Percentiles rank a stretch among this genome's conserved stretches.
phyloP scores from a whole-genome alignment of 371 early-diverging fungal genomes.

The Syncephalastrum monosporum region DNA sequence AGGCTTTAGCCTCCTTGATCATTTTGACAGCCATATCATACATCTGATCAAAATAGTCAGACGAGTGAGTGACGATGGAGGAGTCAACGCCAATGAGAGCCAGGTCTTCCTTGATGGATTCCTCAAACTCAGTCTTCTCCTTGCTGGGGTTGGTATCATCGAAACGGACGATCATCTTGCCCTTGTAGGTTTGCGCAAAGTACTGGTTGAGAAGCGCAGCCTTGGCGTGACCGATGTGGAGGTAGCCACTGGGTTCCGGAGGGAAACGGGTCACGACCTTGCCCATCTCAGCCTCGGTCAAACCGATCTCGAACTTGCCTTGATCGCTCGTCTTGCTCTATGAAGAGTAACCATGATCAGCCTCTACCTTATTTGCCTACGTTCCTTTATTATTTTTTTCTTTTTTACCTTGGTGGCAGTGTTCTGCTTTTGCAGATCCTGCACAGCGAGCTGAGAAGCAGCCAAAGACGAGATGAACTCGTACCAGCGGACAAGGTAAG shows the following conservation, averaged over 20 bases:
- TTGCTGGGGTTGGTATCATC: conserved; percentile 99
- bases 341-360: background rate
- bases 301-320: conserved; percentile 92
- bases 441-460: conserved; percentile 54
- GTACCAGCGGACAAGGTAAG: conserved; percentile 86
- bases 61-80: conserved; percentile 87
- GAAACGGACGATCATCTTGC: conserved; percentile 96
- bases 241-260: conserved; percentile 98
- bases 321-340: conserved; percentile 67
- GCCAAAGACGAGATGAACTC: conserved; percentile 67
- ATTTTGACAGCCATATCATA: conserved; percentile 86
- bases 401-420: conserved; percentile 42
- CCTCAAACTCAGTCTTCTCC: conserved; percentile 95
- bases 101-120: conserved; percentile 93
- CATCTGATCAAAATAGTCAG: conserved; percentile 94
- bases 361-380: background rate
- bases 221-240: conserved; percentile 99
- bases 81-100: conserved; percentile 83
- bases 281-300: conserved; percentile 81
- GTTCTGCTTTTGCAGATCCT: conserved; percentile 47
- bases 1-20: conserved; percentile 94
- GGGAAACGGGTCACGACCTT: conserved; percentile 97
- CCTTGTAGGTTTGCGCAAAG: conserved; percentile 93
- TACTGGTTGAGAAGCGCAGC: conserved; percentile 98
- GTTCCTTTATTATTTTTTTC: background rate